Evolutionary conservation across 2,329 filamentous ascomycete species (phyloP), one percentile per base, ranked within the genome.

Genomic region (Clathrospora elynae): DNA sequence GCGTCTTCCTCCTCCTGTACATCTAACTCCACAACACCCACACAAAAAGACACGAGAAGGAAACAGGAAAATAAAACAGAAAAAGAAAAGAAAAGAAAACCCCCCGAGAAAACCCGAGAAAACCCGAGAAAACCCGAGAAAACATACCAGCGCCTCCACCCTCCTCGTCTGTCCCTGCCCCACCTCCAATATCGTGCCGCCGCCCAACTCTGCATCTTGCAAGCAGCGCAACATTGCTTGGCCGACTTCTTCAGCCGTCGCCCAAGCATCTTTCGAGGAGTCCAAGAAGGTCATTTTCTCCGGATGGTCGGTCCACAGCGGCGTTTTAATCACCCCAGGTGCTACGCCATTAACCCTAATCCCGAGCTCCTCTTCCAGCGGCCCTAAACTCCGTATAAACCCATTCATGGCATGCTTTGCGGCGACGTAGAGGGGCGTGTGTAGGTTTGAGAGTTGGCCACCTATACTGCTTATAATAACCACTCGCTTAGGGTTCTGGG

Each of bases 261-360:
- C 79, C 81, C 81, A 84, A 45, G 64, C 71, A 55, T 83, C 81
- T 10, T 65, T 61, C 6, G 56, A 62, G 19, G 73, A 67, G 24
- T 77, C 72, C 1, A 84, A 46, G 51, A 78, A 75, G 44, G 69
- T 70, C 54, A 83, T 36, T 59, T 84, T 85, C 62, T 84, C 81
- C 0, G 80, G 79, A 51, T 83, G 74, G 2, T 84, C 81, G 0
- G 76, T 81, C 80, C 80, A 85, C 4, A 84, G 65, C 5, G 82
- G 82, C 9, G 82, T 84, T 49, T 77, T 81, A 53, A 84, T 81
- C 1, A 83, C 64, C 0, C 81, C 82, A 0, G 82, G 82, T 11
- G 80, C 80, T 2, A 84, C 80, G 5, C 75, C 80, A 13, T 80
- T 82, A 11, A 84, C 79, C 0, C 80, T 68, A 36, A 85, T 80